Base-by-base conservation (phyloP, 1,284 basidiomycete species). In the Ustilago crameri region DNA sequence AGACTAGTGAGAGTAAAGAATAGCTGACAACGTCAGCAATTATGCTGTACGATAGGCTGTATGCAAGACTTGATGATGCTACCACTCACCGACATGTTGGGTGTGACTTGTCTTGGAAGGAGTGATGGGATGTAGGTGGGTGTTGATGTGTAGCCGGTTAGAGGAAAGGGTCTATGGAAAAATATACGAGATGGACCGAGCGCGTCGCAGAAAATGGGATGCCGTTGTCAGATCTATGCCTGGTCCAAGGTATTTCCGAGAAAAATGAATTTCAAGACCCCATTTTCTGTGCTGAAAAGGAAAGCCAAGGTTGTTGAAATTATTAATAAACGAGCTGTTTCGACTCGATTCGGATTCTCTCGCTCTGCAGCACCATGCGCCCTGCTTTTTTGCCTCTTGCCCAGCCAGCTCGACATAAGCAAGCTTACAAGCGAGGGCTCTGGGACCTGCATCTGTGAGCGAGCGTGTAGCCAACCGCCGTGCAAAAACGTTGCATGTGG, bases 1-100 rank as follows among this genome's bases (percentile, higher is more conserved):
- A 45, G 67, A 64, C 66, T 69, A 45, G 24, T 20, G 18, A 24
- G 23, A 43, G 30, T 18, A 52, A 37, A 15, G 17, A 14, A 22
- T 24, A 9, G 18, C 18, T 2, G 22, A 30, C 38, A 9, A 3
- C 38, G 17, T 52, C 41, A 37, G 27, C 40, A 15, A 3, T n/a
- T n/a, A n/a, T n/a, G n/a, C n/a, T n/a, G n/a, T n/a, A n/a, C n/a
- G n/a, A n/a, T n/a, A n/a, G n/a, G n/a, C n/a, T n/a, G n/a, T n/a
- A n/a, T n/a, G n/a, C n/a, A n/a, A n/a, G n/a, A n/a, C 20, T 7
- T 5, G n/a, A 12, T 15, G 51, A n/a, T 10, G 22, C 14, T 15
- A 20, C 8, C 26, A 55, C 53, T 55, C 22, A 55, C 53, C 10
- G 53, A 55, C 53, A 55, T 53, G 0, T 27, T 53, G 43, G 10